Percentiles rank a stretch among this genome's conserved stretches.
phyloP scores from a whole-genome alignment of 108 stramenopile species.

The Pseudonitzschia multiseries region DNA sequence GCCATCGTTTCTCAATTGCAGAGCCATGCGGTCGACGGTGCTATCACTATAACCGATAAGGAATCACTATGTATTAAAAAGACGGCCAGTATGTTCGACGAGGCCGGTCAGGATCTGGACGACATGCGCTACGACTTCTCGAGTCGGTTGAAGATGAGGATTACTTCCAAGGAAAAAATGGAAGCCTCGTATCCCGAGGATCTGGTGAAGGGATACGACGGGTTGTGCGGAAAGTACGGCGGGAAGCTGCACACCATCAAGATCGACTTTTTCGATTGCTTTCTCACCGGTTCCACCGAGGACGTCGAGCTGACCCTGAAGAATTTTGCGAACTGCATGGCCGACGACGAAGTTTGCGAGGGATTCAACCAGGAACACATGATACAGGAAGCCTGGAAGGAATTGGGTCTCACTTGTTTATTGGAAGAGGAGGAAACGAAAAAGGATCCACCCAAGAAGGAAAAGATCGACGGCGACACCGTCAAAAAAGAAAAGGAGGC shows the following conservation, averaged over 20 bases:
- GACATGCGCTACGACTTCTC: neutral
- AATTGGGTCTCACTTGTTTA: conserved; percentile 6
- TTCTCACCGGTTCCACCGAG: neutral
- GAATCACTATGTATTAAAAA: conserved; percentile 1
- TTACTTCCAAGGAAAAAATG: conserved; percentile 14
- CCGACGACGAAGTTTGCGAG: conserved; percentile 6
- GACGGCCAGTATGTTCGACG: conserved; percentile 3
- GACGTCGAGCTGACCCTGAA: conserved; percentile 18
- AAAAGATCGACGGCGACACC: neutral
- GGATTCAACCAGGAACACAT: conserved; percentile 13
- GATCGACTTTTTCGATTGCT: conserved; percentile 17
- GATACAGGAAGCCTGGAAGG: conserved; percentile 12
- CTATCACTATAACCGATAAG: neutral
- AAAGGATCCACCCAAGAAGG: neutral
- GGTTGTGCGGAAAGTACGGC: neutral
- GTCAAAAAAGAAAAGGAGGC: conserved; percentile 17
- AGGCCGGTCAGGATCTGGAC: neutral
- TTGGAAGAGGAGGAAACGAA: conserved; percentile 13
- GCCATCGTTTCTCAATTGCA: neutral
- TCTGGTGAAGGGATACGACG: neutral
- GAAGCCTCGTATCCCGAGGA: conserved; percentile 13
- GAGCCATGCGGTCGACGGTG: neutral
- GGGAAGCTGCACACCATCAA: conserved; percentile 14
- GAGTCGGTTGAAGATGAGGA: neutral
- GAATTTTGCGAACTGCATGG: conserved; percentile 18